Conservation (phyloP, 371 early-diverging fungal genomes). For the Chytridiales sp. region DNA sequence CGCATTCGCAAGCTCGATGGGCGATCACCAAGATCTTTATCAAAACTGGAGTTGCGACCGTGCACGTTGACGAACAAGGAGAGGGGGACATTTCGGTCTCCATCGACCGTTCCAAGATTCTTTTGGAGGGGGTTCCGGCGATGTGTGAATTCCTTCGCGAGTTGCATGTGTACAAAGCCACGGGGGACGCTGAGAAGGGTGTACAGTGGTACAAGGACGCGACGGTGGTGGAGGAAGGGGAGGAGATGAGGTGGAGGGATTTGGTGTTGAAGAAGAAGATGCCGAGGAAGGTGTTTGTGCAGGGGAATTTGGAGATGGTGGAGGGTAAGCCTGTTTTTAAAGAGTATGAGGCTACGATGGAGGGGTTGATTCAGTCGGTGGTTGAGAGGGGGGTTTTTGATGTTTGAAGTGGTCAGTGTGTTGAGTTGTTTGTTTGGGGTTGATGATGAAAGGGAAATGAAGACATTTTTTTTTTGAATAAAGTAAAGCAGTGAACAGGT, state of each 20-base stretch:
- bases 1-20: slow-evolving; percentile 65
- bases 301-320: slow-evolving; percentile 46
- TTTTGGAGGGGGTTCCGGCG: slow-evolving; percentile 54
- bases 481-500: too few relatives aligned
- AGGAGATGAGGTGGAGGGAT: slow-evolving; percentile 62
- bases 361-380: slow-evolving; percentile 60
- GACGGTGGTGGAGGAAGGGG: slow-evolving; percentile 59
- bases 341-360: slow-evolving; percentile 58
- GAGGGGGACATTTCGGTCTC: slow-evolving; percentile 45
- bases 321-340: slow-evolving; percentile 46
- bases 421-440: too few relatives aligned
- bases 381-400: slow-evolving; percentile 50
- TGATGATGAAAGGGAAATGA: too few relatives aligned
- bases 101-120: slow-evolving; percentile 55
- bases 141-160: slow-evolving; percentile 54
- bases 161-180: slow-evolving; percentile 60
- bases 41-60: slow-evolving; percentile 47
- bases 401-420: too few relatives aligned
- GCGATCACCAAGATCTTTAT: slow-evolving; percentile 59
- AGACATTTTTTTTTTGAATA: too few relatives aligned
- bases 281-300: slow-evolving; percentile 60
- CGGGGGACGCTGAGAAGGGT: slow-evolving; percentile 54
- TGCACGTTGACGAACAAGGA: slow-evolving; percentile 32
- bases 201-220: slow-evolving; percentile 47
- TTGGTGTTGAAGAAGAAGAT: slow-evolving; percentile 55